These are phyloP conservation scores for Suillus subaureus DNA, from an alignment of 768 basidiomycete species.

Conservation along the genomic window DNA sequence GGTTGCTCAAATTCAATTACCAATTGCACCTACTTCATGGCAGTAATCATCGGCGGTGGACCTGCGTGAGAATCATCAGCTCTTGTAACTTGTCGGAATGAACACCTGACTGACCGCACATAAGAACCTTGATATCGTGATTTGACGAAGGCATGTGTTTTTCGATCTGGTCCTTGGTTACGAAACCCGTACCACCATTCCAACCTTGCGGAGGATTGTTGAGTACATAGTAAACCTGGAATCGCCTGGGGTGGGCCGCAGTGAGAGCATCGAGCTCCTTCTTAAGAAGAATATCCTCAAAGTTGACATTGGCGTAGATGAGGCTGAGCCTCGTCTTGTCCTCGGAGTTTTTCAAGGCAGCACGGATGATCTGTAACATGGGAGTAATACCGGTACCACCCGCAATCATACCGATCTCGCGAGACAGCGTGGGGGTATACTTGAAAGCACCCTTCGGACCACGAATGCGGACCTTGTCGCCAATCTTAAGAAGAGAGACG, in stretches of 20 bases:
- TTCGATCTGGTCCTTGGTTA: conserved; percentile 90
- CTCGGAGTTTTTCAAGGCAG: conserved; percentile 85
- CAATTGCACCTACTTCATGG: conserved; percentile 68
- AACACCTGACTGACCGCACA: conserved; percentile 68
- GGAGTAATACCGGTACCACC: conserved; percentile 99
- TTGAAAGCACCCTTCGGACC: conserved; percentile 96
- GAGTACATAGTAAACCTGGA: conserved; percentile 88
- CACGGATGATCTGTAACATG: conserved; percentile 97
- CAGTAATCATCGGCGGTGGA: conserved; percentile 76
- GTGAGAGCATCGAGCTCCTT: conserved; percentile 84
- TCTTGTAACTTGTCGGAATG: conserved; percentile 11
- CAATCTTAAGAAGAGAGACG: conserved; percentile 79
- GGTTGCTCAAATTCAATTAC: neutral
- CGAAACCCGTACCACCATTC: conserved; percentile 91
- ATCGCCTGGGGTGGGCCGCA: conserved; percentile 59
- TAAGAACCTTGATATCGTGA: conserved; percentile 77
- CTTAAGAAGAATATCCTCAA: conserved; percentile 90
- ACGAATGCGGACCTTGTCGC: conserved; percentile 87
- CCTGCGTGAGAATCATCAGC: conserved; percentile 36
- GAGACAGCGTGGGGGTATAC: conserved; percentile 73
- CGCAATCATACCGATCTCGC: conserved; percentile 93
- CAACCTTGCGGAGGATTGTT: conserved; percentile 91
- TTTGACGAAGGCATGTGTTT: conserved; percentile 68
- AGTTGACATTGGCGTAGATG: conserved; percentile 95
- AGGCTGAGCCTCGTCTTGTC: conserved; percentile 84